A percentile compares a stretch with the other conserved stretches of the same genome.
These are phyloP conservation scores for Backusella westeae DNA, from an alignment of 192 early-diverging fungal genomes.

Conservation along the genomic window DNA sequence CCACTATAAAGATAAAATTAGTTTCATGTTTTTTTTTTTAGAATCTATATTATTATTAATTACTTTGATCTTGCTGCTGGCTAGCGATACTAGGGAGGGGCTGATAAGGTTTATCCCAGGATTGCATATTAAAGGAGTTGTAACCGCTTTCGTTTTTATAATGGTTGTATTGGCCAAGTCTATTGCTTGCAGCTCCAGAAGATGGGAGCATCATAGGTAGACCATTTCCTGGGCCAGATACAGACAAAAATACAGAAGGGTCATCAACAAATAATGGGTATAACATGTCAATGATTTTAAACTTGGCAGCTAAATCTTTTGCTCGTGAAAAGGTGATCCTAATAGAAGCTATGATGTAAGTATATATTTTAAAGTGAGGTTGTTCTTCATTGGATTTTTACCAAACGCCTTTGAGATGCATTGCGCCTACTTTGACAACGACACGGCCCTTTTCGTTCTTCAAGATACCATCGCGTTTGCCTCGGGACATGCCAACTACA, in stretches of 20 bases:
- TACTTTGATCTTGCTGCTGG: constrained; percentile 14
- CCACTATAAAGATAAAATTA: constrained; percentile 6
- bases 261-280: constrained; percentile 76
- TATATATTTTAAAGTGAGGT: neutral
- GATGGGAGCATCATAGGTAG: neutral
- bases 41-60: neutral
- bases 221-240: neutral
- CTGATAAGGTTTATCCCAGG: constrained; percentile 25
- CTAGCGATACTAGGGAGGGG: constrained; percentile 19
- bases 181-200: neutral
- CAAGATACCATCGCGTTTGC: constrained; percentile 79
- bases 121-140: constrained; percentile 1
- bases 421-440: constrained; percentile 81
- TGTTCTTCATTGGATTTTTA: constrained; percentile 23
- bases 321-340: constrained; percentile 64
- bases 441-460: constrained; percentile 83
- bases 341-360: neutral
- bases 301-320: constrained; percentile 61
- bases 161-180: neutral
- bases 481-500: constrained; percentile 82
- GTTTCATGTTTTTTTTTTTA: too few relatives aligned
- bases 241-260: constrained; percentile 62
- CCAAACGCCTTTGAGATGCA: constrained; percentile 88
- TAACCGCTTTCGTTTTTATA: neutral
- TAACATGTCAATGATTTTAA: constrained; percentile 66